phyloP scores from a whole-genome alignment of 1,284 basidiomycete species.

The Marasmius oreades region DNA sequence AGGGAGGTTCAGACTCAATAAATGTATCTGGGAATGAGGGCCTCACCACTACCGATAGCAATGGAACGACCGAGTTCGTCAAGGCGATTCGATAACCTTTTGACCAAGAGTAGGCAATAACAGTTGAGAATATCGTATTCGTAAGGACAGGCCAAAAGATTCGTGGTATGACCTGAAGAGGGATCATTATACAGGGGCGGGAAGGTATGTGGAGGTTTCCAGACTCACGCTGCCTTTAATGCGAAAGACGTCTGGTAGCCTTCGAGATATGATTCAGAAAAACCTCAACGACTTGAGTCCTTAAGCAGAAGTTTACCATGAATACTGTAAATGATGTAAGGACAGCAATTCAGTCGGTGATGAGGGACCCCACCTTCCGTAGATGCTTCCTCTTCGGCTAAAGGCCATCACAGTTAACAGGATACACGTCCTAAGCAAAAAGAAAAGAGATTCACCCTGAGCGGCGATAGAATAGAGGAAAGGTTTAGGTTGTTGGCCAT shows the following conservation, averaged over 20 bases:
- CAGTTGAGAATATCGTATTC: conserved; percentile 71
- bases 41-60: conserved; percentile 87
- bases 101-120: conserved; percentile 55
- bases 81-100: conserved; percentile 53
- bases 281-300: background rate
- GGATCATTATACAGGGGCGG: background rate
- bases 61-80: conserved; percentile 75
- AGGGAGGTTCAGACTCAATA: background rate
- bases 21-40: conserved; percentile 14
- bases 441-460: conserved; percentile 25
- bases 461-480: conserved; percentile 30
- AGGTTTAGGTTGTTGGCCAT: conserved; percentile 16
- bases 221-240: conserved; percentile 68
- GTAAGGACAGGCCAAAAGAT: conserved; percentile 81
- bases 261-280: background rate
- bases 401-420: background rate
- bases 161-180: conserved; percentile 53
- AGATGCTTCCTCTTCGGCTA: conserved; percentile 36
- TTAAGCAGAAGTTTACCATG: conserved; percentile 43
- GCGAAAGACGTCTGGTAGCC: conserved; percentile 80
- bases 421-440: conserved; percentile 30
- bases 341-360: background rate
- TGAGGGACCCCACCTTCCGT: conserved; percentile 33
- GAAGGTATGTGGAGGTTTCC: conserved; percentile 6
- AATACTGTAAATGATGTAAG: conserved; percentile 52